Base-by-base conservation (phyloP, 1,139 yeast genomes). In the Yamadazyma triangularis region DNA sequence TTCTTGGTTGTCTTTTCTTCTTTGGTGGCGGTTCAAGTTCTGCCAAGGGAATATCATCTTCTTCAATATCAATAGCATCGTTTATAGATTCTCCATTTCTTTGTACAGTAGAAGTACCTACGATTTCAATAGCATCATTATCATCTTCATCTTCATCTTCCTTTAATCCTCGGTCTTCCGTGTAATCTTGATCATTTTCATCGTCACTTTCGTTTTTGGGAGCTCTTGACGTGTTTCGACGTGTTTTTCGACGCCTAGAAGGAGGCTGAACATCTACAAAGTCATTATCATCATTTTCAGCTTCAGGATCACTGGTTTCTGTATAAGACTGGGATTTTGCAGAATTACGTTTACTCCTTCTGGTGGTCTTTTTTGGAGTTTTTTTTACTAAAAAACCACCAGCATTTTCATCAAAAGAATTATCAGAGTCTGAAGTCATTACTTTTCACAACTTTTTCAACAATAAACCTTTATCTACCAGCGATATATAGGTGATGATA, bases 301-400 rank as follows among this genome's bases (percentile, higher is more conserved):
- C 40, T 10, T 22, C 32, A 19, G 18, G 21, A 32, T 38, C 59
- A n/a, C 49, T 44, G 8, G 47, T 47, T 27, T 50, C 53, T 25
- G 46, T 45, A 35, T 58, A 59, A 7, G 54, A 44, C 28, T 30
- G 21, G 10, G 39, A 35, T 13, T 31, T 32, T 4, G 38, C 27
- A 18, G 20, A 18, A 9, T 18, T 18, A 24, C 56, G 44, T 24
- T 22, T 22, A 20, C 39, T 34, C 13, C 27, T 15, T 11, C 30
- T 20, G 20, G 20, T 18, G 9, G 20, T 9, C 9, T 9, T 23
- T n/a, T 44, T 44, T n/a, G 53, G 36, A 7, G 20, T 6, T 37
- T 50, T 45, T 16, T 48, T 38, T 4, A 53, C 51, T 6, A 70
- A 46, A 41, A 70, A 70, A 10, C 76, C 76, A 4, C 49, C 64